Evolutionary conservation across 2,329 filamentous ascomycete species (phyloP).

Genomic region (Stachybotrys elegans): DNA sequence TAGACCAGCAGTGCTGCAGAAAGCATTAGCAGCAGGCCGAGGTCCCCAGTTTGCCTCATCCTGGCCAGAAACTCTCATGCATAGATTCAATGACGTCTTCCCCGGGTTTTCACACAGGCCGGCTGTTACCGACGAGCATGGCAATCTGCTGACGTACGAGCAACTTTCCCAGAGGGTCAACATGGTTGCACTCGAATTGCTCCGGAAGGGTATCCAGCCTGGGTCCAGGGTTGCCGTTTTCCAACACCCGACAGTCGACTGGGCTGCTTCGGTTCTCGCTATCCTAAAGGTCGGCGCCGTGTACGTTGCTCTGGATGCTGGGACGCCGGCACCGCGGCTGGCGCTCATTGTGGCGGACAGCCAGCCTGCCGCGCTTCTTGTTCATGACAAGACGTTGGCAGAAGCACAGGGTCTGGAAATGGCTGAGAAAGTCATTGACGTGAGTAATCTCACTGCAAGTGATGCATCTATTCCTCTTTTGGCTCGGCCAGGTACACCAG

Average conservation of each 20-base stretch:
- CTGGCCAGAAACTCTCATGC: neutral
- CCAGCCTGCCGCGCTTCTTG: neutral
- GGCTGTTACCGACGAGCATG: neutral
- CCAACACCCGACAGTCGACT: neutral
- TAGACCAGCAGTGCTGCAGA: neutral
- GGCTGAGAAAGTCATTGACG: neutral
- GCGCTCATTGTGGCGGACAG: neutral
- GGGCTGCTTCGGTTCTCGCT: neutral
- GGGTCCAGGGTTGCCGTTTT: neutral
- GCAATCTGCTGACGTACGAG: neutral
- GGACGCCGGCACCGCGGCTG: neutral
- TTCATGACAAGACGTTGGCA: neutral
- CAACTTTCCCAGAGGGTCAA: neutral
- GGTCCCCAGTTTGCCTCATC: neutral
- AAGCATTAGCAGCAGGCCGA: neutral
- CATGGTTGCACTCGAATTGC: neutral
- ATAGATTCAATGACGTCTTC: neutral
- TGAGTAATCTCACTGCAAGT: neutral
- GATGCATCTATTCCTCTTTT: too few relatives aligned
- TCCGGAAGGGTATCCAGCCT: too few relatives aligned
- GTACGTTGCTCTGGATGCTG: neutral
- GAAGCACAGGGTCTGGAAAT: neutral
- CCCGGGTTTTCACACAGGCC: neutral
- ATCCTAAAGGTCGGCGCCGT: neutral
- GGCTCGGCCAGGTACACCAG: neutral